Conservation (phyloP, 1,284 basidiomycete genomes). For the Ustilago vetiveriae region DNA sequence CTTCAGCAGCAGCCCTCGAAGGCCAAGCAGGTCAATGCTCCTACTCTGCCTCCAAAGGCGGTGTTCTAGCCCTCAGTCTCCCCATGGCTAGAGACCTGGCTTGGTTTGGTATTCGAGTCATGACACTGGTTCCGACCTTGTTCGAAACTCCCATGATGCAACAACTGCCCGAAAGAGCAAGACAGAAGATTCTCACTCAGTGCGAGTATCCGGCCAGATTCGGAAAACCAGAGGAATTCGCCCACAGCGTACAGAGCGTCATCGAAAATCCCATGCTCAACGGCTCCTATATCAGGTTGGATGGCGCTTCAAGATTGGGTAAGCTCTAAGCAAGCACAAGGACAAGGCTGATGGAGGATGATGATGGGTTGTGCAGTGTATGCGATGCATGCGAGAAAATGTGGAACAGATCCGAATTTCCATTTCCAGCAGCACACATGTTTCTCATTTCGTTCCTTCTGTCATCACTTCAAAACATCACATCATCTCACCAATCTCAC, state of each 20-base stretch:
- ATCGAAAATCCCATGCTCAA: conserved; percentile 64
- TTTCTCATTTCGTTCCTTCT: too few relatives aligned
- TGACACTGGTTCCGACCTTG: conserved; percentile 62
- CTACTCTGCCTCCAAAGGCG: conserved; percentile 65
- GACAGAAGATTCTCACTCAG: conserved; percentile 27
- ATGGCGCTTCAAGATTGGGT: conserved; percentile 62
- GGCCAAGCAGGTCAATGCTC: conserved; percentile 67
- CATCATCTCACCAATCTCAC: too few relatives aligned
- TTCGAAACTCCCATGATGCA: conserved; percentile 67
- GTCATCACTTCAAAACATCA: too few relatives aligned
- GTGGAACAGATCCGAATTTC: too few relatives aligned
- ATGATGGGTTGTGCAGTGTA: too few relatives aligned
- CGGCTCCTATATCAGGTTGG: conserved; percentile 58
- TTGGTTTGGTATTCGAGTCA: conserved; percentile 60
- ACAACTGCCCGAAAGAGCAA: conserved; percentile 46
- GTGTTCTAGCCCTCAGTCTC: conserved; percentile 62
- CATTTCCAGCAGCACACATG: too few relatives aligned
- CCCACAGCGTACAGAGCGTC: conserved; percentile 54
- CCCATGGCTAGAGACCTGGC: conserved; percentile 68
- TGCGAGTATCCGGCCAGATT: conserved; percentile 54
- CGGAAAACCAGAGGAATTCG: conserved; percentile 63
- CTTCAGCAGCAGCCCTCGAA: conserved; percentile 64
- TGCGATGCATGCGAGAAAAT: too few relatives aligned
- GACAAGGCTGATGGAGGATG: too few relatives aligned
- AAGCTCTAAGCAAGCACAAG: conserved; percentile 65